Conservation (phyloP, 108 stramenopile genomes). For the Fistulifera solaris region DNA sequence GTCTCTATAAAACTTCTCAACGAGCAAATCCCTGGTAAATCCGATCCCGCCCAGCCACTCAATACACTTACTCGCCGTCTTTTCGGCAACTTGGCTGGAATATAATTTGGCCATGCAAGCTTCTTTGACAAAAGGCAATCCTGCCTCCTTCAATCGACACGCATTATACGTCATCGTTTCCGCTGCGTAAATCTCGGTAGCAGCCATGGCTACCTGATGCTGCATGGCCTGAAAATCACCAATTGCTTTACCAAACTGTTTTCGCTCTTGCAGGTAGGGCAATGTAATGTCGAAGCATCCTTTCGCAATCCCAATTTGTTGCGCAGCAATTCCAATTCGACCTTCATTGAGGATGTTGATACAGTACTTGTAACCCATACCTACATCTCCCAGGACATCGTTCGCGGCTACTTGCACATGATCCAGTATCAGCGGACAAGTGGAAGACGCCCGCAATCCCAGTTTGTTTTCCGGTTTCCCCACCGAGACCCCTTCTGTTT, state of each 20-base stretch:
- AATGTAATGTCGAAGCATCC: slow-evolving; percentile 82
- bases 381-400: slow-evolving; percentile 83
- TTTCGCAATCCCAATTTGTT: slow-evolving; percentile 91
- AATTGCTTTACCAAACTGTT: slow-evolving; percentile 83
- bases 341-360: slow-evolving; percentile 97
- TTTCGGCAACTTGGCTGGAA: slow-evolving; percentile 85
- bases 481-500: slow-evolving; percentile 67
- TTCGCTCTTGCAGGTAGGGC: slow-evolving; percentile 85
- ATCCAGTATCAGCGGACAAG: slow-evolving; percentile 84
- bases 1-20: slow-evolving; percentile 94
- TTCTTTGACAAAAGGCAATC: slow-evolving; percentile 85
- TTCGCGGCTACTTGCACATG: slow-evolving; percentile 70
- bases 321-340: slow-evolving; percentile 90
- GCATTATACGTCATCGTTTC: slow-evolving; percentile 89
- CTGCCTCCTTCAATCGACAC: slow-evolving; percentile 85
- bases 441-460: slow-evolving; percentile 85
- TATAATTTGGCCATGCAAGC: slow-evolving; percentile 93
- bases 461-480: slow-evolving; percentile 88
- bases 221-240: slow-evolving; percentile 95
- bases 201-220: slow-evolving; percentile 90
- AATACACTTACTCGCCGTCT: slow-evolving; percentile 69
- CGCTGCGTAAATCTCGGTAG: slow-evolving; percentile 90
- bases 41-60: slow-evolving; percentile 94
- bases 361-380: slow-evolving; percentile 88
- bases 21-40: slow-evolving; percentile 81